Conservation (phyloP, 345 rosid species). For the Noccaea bulbosa region DNA sequence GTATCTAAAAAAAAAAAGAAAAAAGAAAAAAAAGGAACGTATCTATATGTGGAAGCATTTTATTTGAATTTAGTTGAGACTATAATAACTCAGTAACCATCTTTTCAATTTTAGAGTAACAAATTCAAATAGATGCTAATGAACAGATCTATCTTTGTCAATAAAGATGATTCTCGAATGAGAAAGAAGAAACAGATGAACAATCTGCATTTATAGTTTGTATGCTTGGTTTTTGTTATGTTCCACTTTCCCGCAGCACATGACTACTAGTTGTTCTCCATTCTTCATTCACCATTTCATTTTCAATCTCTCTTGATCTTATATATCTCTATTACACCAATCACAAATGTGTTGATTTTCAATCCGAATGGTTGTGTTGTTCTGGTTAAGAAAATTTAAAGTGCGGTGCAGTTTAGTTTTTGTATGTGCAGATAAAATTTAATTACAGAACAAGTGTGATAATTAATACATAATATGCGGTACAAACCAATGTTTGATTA, state of each 20-base stretch:
- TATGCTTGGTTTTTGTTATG: constrained; percentile 35
- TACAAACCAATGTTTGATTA: too few relatives aligned
- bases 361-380: too few relatives aligned
- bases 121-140: background rate
- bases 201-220: constrained; percentile 36
- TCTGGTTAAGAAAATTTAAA: too few relatives aligned
- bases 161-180: constrained; percentile 38
- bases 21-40: too few relatives aligned
- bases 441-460: too few relatives aligned
- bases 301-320: constrained; percentile 10
- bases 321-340: constrained; percentile 17
- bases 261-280: constrained; percentile 35
- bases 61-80: background rate
- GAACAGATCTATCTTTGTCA: constrained; percentile 28
- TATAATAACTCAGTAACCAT: background rate
- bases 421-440: too few relatives aligned
- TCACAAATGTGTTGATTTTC: background rate
- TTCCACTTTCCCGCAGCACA: constrained; percentile 31
- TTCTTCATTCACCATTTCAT: constrained; percentile 23
- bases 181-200: constrained; percentile 12
- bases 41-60: background rate
- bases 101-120: background rate
- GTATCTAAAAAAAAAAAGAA: too few relatives aligned
- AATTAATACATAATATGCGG: too few relatives aligned
- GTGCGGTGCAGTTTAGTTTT: too few relatives aligned